Evolutionary conservation across 257 asterid species (phyloP), one percentile per base, ranked within the genome.

Genomic region (Rhazya stricta): DNA sequence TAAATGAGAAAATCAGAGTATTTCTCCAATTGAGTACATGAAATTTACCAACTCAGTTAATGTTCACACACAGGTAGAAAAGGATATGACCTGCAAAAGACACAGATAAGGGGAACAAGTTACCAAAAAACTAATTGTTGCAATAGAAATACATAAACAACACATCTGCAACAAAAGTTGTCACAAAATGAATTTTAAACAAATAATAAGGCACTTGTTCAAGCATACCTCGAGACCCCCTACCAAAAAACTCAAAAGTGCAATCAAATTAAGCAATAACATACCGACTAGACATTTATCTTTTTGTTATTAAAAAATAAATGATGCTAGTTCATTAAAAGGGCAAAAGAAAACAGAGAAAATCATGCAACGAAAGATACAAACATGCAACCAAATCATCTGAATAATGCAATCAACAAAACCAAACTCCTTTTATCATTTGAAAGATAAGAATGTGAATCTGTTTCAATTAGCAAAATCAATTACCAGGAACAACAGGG

Each of bases 81-180:
- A 93, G 98, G 98, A 93, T 93, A 91, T 93, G 96, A 91, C 98
- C 98, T 93, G 98, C 85, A 85, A 82, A 53, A 66, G 30, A 66
- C 32, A 66, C 0, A 66, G 39, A 74, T 60, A 78, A 86, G 73
- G n/a, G 78, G 76, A 67, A 66, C 18, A 62, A 43, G 51, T 67
- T 3, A 67, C 53, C 39, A 6, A 41, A 1, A 16, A 51, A 37
- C 8, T 39, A n/a, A 10, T 46, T n/a, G 0, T 65, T 27, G 30
- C 25, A 7, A 67, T 12, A 63, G 23, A 34, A 41, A 61, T 8
- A 39, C 51, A 42, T 25, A 16, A 9, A 32, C 25, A 12, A 53
- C 29, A 34, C 19, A 32, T 15, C 68, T 61, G 39, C 67, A 3
- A 3, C 43, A 15, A 30, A 5, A 16, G 0, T 36, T 37, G 29